Conservation (phyloP, 208 protist genomes). For the Wallacemonas collosoma region DNA sequence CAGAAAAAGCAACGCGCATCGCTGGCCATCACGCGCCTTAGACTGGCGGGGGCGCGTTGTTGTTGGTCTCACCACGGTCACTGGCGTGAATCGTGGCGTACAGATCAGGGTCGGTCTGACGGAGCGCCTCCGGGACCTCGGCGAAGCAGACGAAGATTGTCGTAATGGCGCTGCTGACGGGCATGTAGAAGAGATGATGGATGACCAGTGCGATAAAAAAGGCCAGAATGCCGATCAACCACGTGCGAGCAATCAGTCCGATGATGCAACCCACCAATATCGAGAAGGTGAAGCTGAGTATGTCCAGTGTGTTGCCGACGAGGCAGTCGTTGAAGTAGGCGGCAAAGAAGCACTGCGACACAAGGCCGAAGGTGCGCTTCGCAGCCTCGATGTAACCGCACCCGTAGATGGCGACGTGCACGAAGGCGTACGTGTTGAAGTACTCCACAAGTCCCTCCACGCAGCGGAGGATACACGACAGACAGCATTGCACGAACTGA, state of each 20-base stretch:
- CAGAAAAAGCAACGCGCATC: too few relatives aligned
- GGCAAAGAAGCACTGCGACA: constrained; percentile 78
- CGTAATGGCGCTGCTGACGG: constrained; percentile 72
- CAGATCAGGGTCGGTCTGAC: constrained; percentile 59
- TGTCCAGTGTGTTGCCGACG: constrained; percentile 57
- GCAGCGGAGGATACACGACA: constrained; percentile 55
- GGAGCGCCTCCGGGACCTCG: constrained; percentile 78
- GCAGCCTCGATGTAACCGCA: constrained; percentile 89
- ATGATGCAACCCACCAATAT: constrained; percentile 55
- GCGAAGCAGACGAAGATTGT: constrained; percentile 92
- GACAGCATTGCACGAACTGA: constrained; percentile 40
- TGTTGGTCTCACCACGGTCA: constrained; percentile 62
- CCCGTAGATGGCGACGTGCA: constrained; percentile 93
- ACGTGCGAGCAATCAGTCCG: constrained; percentile 33
- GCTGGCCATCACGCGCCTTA: not conserved
- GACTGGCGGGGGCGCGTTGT: constrained; percentile 41
- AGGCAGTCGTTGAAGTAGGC: constrained; percentile 91
- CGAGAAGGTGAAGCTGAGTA: constrained; percentile 56
- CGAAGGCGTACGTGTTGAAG: constrained; percentile 94
- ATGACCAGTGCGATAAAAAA: constrained; percentile 61
- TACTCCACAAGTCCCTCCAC: constrained; percentile 82
- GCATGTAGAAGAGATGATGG: constrained; percentile 61
- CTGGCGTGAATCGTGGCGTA: constrained; percentile 60
- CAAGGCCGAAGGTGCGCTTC: constrained; percentile 83
- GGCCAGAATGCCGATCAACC: constrained; percentile 43